Conservation (phyloP, 1,284 basidiomycete genomes). For the Ustilago lituana region DNA sequence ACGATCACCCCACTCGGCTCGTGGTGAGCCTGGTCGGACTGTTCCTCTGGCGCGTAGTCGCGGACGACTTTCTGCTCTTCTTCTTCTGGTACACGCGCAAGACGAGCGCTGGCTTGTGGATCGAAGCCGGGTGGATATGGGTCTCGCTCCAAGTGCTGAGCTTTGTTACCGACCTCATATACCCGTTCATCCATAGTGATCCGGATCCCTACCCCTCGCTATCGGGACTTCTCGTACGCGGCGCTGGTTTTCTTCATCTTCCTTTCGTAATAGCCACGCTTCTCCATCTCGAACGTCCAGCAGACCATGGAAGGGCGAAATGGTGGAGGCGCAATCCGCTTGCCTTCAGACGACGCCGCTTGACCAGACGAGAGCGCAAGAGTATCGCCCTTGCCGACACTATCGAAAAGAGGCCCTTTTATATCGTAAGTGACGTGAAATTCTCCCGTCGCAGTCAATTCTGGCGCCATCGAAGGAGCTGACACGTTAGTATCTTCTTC, state of each 20-base stretch:
- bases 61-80: conserved; percentile 8
- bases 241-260: not conserved
- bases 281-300: conserved; percentile 9
- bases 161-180: not conserved
- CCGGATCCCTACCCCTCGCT: not conserved
- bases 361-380: conserved; percentile 10
- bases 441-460: too few relatives aligned
- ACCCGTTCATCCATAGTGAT: not conserved
- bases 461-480: too few relatives aligned
- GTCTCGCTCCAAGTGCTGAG: not conserved
- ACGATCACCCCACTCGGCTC: conserved; percentile 1
- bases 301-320: not conserved
- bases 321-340: conserved; percentile 12
- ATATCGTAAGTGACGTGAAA: conserved; percentile 14
- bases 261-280: conserved; percentile 2
- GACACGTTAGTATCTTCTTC: too few relatives aligned
- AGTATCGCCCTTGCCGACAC: conserved; percentile 1
- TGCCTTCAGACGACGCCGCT: conserved; percentile 7
- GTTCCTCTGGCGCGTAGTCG: not conserved
- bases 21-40: not conserved
- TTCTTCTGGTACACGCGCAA: conserved; percentile 16
- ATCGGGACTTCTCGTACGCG: not conserved
- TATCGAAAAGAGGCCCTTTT: conserved; percentile 11
- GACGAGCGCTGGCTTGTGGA: conserved; percentile 12
- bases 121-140: conserved; percentile 8